Conservation (phyloP, 441 rosid genomes). For the Eruca vesicaria region DNA sequence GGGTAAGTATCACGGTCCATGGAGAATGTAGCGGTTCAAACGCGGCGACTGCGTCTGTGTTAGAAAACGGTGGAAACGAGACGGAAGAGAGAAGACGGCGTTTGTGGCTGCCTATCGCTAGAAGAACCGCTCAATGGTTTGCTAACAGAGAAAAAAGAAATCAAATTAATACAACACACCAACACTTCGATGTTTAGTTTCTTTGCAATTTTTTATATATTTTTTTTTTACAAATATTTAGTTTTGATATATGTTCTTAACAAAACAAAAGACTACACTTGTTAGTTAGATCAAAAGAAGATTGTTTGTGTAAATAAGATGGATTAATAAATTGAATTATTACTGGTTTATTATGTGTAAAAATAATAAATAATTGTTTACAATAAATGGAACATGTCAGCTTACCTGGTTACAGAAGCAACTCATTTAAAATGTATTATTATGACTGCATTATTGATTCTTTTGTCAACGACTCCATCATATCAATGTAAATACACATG, state of each 20-base stretch:
- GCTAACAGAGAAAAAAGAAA: slow-evolving; percentile 63
- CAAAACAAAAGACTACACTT: neutral
- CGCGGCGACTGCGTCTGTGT: slow-evolving; percentile 32
- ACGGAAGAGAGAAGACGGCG: slow-evolving; percentile 58
- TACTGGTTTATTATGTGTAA: neutral
- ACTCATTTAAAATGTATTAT: neutral
- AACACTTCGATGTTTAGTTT: slow-evolving; percentile 38
- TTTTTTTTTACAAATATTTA: neutral
- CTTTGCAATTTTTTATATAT: neutral
- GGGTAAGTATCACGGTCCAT: slow-evolving; percentile 36
- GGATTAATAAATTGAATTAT: neutral
- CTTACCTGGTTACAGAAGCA: slow-evolving; percentile 36
- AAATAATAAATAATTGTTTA: slow-evolving; percentile 2
- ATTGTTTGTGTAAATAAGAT: neutral
- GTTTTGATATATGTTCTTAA: neutral
- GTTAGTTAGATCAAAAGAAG: slow-evolving; percentile 1
- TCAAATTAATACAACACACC: slow-evolving; percentile 35
- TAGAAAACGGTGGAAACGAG: slow-evolving; percentile 24
- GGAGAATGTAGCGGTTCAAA: slow-evolving; percentile 31
- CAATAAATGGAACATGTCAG: slow-evolving; percentile 34
- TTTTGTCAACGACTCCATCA: slow-evolving; percentile 4
- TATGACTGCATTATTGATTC: neutral
- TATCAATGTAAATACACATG: neutral
- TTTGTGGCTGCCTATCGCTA: slow-evolving; percentile 82
- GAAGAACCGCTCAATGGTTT: slow-evolving; percentile 78